These are phyloP conservation scores for Neurospora sp. DNA, from an alignment of 495 filamentous ascomycete species.

Conservation along the genomic window DNA sequence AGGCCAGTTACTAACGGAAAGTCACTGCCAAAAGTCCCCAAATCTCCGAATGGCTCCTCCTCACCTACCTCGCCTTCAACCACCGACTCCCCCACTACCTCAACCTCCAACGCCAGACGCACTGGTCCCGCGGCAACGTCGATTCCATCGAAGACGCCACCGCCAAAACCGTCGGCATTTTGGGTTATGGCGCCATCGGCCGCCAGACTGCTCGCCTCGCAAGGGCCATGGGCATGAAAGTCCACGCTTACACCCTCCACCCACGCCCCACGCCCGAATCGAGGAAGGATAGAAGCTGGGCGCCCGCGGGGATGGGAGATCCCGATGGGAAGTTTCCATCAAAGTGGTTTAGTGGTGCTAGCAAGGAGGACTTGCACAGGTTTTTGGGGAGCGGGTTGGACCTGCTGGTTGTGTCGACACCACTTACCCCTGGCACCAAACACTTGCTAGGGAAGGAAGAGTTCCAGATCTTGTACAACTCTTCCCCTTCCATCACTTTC, in stretches of 20 bases:
- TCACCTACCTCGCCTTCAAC: slow-evolving; percentile 39
- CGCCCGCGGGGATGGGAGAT: slow-evolving; percentile 70
- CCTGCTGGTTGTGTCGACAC: slow-evolving; percentile 62
- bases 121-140: slow-evolving; percentile 34
- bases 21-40: slow-evolving; percentile 31
- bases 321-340: slow-evolving; percentile 58
- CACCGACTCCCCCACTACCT: slow-evolving; percentile 26
- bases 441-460: slow-evolving; percentile 54
- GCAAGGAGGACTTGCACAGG: slow-evolving; percentile 47
- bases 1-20: too few relatives aligned
- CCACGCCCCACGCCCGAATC: slow-evolving; percentile 48
- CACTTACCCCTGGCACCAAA: slow-evolving; percentile 59
- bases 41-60: slow-evolving; percentile 70
- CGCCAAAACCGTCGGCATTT: slow-evolving; percentile 34
- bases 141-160: slow-evolving; percentile 33
- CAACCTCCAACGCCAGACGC: slow-evolving; percentile 28
- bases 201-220: slow-evolving; percentile 64
- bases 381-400: slow-evolving; percentile 66
- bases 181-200: slow-evolving; percentile 47
- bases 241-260: slow-evolving; percentile 73
- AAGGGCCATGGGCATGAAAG: slow-evolving; percentile 64
- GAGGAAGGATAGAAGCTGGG: slow-evolving; percentile 53
- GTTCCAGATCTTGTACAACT: slow-evolving; percentile 47
- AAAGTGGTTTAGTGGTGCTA: slow-evolving; percentile 66
- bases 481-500: rapidly evolving